These are phyloP conservation scores for Hanseniaspora jakobsenii DNA, from an alignment of 805 yeast genomes.

Conservation along the genomic window DNA sequence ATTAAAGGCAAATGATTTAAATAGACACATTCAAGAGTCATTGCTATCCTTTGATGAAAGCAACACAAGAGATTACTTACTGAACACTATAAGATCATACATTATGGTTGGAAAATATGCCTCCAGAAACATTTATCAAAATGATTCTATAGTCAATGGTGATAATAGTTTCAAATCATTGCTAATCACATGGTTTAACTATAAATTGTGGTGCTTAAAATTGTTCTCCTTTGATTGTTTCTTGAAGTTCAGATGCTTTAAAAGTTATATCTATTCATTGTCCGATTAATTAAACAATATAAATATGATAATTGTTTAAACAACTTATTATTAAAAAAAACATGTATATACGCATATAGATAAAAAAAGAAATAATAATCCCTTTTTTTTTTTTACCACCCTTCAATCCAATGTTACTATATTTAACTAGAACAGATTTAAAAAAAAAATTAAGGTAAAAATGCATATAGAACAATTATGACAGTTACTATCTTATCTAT, in stretches of 20 bases:
- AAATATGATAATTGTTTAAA: too few relatives aligned
- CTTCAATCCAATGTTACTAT: too few relatives aligned
- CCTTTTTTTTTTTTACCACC: too few relatives aligned
- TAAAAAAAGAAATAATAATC: too few relatives aligned
- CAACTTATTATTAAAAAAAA: too few relatives aligned
- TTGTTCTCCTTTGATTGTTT: not conserved
- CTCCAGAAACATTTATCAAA: conserved; percentile 5
- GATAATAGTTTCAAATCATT: too few relatives aligned
- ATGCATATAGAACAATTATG: not conserved
- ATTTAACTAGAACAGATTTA: too few relatives aligned
- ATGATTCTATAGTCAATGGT: not conserved
- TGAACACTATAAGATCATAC: conserved; percentile 9
- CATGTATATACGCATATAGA: too few relatives aligned
- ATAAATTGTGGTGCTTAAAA: conserved; percentile 1
- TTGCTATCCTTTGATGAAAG: conserved; percentile 25
- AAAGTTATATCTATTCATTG: too few relatives aligned
- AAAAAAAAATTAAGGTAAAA: too few relatives aligned
- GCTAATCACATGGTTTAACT: not conserved
- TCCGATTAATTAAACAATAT: too few relatives aligned
- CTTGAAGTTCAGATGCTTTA: too few relatives aligned
- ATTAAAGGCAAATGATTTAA: conserved; percentile 85
- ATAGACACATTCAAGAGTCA: conserved; percentile 76
- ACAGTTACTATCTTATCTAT: not conserved
- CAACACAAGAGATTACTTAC: not conserved
- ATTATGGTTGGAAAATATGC: conserved; percentile 12